Evolutionary conservation across 257 asterid genomes (phyloP).

Genomic region (Nicotiana obtusifolia): DNA sequence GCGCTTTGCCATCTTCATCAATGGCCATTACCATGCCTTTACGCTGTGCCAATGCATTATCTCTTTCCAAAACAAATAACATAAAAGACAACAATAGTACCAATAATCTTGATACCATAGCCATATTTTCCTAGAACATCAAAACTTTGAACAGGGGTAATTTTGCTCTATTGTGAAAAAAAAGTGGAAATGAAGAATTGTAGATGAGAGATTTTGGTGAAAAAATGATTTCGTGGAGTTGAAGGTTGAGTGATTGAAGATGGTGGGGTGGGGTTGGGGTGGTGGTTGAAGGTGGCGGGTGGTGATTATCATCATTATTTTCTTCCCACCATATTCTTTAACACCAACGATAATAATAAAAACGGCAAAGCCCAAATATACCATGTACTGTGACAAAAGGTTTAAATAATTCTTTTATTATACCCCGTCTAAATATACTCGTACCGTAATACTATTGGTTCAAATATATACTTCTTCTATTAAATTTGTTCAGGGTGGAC

Average conservation of each 20-base stretch:
- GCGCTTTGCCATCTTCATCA: conserved; percentile 21
- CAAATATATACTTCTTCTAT: too few relatives aligned
- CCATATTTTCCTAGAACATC: background rate
- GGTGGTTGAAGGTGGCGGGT: conserved; percentile 74
- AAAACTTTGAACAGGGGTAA: conserved; percentile 10
- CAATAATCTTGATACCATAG: background rate
- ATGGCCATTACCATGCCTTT: background rate
- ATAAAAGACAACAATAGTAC: background rate
- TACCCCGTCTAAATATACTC: too few relatives aligned
- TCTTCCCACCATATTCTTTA: conserved; percentile 33
- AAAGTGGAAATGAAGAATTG: background rate
- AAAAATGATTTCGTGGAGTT: conserved; percentile 7
- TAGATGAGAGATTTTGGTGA: background rate
- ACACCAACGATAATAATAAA: conserved; percentile 17
- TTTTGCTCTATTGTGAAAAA: background rate
- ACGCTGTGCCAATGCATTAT: conserved; percentile 13
- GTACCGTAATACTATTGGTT: too few relatives aligned
- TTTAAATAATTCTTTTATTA: too few relatives aligned
- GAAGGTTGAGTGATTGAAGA: conserved; percentile 15
- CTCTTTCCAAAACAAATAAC: background rate
- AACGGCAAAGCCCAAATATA: too few relatives aligned
- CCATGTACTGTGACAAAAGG: too few relatives aligned
- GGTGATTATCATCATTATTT: conserved; percentile 33
- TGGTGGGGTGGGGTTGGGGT: conserved; percentile 32
- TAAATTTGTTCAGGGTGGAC: too few relatives aligned